Evolutionary conservation across 2,329 filamentous ascomycete genomes (phyloP).

Genomic region (Fusarium graminum): DNA sequence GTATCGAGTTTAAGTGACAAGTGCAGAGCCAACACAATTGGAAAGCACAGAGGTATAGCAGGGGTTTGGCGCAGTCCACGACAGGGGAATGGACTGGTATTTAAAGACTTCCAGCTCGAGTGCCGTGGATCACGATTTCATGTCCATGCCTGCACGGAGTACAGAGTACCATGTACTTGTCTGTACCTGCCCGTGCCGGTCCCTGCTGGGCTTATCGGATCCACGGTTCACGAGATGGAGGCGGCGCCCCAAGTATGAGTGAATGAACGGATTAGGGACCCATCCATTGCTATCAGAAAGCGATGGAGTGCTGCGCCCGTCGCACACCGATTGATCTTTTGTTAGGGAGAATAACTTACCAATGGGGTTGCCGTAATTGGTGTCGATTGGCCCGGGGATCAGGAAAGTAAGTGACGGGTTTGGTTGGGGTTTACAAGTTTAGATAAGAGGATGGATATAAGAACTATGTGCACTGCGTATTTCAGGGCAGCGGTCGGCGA

Average conservation of each 20-base stretch:
- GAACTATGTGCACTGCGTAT: slow-evolving; percentile 5
- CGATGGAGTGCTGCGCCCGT: slow-evolving; percentile 45
- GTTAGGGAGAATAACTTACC: slow-evolving; percentile 45
- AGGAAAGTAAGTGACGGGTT: slow-evolving; percentile 3
- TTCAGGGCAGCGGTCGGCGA: slow-evolving; percentile 2
- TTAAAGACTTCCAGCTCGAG: slow-evolving; percentile 28
- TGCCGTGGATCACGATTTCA: slow-evolving; percentile 23
- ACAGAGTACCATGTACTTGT: slow-evolving; percentile 6
- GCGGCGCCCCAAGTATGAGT: slow-evolving; percentile 11
- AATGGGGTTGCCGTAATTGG: slow-evolving; percentile 45
- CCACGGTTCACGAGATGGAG: slow-evolving; percentile 37
- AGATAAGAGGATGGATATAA: slow-evolving; percentile 16
- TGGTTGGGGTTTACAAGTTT: slow-evolving; percentile 10
- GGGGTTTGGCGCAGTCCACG: slow-evolving; percentile 19
- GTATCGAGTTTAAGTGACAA: slow-evolving; percentile 41
- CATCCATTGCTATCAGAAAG: slow-evolving; percentile 42
- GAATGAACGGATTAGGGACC: slow-evolving; percentile 20
- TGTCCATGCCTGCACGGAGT: slow-evolving; percentile 7
- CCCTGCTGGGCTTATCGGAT: slow-evolving; percentile 42
- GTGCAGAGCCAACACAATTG: slow-evolving; percentile 32
- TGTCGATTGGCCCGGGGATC: slow-evolving; percentile 34
- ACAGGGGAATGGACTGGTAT: slow-evolving; percentile 37
- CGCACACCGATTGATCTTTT: slow-evolving; percentile 44
- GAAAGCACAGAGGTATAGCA: slow-evolving; percentile 9
- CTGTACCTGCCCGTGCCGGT: slow-evolving; percentile 15